These are phyloP conservation scores for peach (Prunus persica) DNA, from an alignment of 306 rosid species.

Conservation along the genomic window Prunus_persica_NCBIv2 NC_034010.1:22811501-22812000, in stretches of 20 bases:
- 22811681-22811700: slow-evolving; percentile 60
- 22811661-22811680: slow-evolving; percentile 76
- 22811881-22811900: slow-evolving; percentile 67
- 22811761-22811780: slow-evolving; percentile 16
- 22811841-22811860: not conserved
- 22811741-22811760: slow-evolving; percentile 75
- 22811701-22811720: slow-evolving; percentile 66
- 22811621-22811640: slow-evolving; percentile 52
- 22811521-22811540: slow-evolving; percentile 7
- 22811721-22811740: slow-evolving; percentile 73
- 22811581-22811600: slow-evolving; percentile 58
- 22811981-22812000: slow-evolving; percentile 30
- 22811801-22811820: not conserved
- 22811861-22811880: slow-evolving; percentile 8
- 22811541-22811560: slow-evolving; percentile 63
- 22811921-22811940: slow-evolving; percentile 58
- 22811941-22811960: slow-evolving; percentile 77
- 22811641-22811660: slow-evolving; percentile 69
- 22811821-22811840: not conserved
- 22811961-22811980: slow-evolving; percentile 41
- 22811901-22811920: slow-evolving; percentile 77
- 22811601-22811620: slow-evolving; percentile 51
- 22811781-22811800: not conserved
- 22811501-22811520: not conserved
- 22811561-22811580: slow-evolving; percentile 73